Evolutionary conservation across 169 alveolate species (phyloP), one percentile per base, ranked within the genome.

Genomic region (Ichthyophthirius multifiliis): DNA sequence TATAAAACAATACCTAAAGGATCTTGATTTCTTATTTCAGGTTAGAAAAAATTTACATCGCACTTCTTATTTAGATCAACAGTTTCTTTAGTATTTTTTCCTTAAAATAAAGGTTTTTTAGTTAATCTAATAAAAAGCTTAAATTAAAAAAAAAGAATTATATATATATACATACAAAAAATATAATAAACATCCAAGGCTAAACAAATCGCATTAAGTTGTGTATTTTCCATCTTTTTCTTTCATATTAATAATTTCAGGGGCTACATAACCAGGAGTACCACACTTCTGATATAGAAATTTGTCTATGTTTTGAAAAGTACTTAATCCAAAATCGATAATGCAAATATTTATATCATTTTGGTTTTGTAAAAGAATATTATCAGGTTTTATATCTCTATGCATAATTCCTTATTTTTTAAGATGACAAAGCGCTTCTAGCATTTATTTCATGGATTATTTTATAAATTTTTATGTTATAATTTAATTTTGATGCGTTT

Each of bases 261-360:
- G 77, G 16, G 77, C 77, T 35, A 67, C 77, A 67, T 67, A 67
- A 15, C 77, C 77, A 6, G 77, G 77, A 20, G 77, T 67, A 13
- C 77, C 77, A 39, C 77, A 67, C 41, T 67, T 67, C 0, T 47
- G 77, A 18, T 35, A 67, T 0, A 67, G 30, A 23, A 37, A 67
- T 67, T 34, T 32, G 18, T 34, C 41, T 3, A 34, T 10, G 12
- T 67, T 30, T 67, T 34, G 7, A 5, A 5, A 15, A n/a, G 77
- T 67, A 34, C 63, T 62, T 16, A 67, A 37, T 15, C 77, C 77
- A 67, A 67, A 67, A 67, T 67, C 77, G n/a, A 67, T 32, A 1
- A 67, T 34, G 6, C n/a, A n/a, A n/a, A n/a, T n/a, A n/a, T n/a
- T n/a, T n/a, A n/a, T n/a, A n/a, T n/a, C n/a, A n/a, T n/a, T n/a